Base-by-base conservation (phyloP, 1,284 basidiomycete species). In the Kwoniella shivajii region DNA sequence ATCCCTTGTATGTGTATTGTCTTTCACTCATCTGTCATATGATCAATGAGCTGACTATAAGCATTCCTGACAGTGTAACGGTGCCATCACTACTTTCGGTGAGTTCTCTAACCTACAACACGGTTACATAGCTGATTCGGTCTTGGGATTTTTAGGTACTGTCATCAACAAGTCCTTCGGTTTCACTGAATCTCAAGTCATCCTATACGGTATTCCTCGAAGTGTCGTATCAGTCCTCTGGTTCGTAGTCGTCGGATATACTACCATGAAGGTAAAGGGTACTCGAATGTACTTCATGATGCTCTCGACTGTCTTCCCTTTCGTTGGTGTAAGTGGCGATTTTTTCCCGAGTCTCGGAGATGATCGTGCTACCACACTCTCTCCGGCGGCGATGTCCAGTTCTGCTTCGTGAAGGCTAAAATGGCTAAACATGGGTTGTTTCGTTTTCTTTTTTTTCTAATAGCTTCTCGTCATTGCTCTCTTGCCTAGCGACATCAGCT, bases 201-300 rank as follows among this genome's bases (percentile, higher is more conserved):
- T 75, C 46, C 55, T 73, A 6, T 66, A 73, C 46, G 59, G 64
- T 50, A 69, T 74, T 26, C 72, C 72, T 11, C 63, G 66, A 41
- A 63, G 54, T 30, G 68, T 65, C 10, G 51, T 72, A 47, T 66
- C 65, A 4, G 68, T 71, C n/a, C 49, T 57, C n/a, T 71, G 69
- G 63, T 73, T 72, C 53, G 54, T 72, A 27, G 43, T 77, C 26
- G 66, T 74, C 11, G 71, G 68, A 1, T 59, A 66, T 26, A 50
- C 66, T 43, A 73, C 71, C 3, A 60, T 61, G 48, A 66, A 56
- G 30, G 59, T 41, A 39, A 61, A 61, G 45, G 59, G 59, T 6
- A 31, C 68, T 7, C 57, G 73, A 13, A 72, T 74, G 64, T 72
- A 63, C 46, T 71, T 68, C 48, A 73, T 73, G 67, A 57, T 69